Conservation (phyloP, 2,329 filamentous ascomycete genomes). For the Alternaria triticina region DNA sequence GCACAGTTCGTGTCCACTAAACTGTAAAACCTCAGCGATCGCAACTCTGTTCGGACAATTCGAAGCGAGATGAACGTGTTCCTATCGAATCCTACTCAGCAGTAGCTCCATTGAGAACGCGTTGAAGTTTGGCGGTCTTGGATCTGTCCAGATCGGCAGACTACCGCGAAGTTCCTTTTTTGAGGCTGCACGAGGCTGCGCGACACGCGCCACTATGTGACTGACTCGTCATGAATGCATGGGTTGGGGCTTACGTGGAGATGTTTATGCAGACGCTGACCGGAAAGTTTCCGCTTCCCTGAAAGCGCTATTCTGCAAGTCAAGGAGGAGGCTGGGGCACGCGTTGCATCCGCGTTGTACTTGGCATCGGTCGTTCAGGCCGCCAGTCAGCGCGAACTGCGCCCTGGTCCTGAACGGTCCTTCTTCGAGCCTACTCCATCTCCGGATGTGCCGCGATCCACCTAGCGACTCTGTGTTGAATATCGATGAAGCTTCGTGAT, state of each 20-base stretch:
- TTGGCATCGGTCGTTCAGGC: not conserved
- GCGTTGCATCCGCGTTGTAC: not conserved
- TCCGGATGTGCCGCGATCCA: not conserved
- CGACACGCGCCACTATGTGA: not conserved
- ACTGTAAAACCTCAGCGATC: not conserved
- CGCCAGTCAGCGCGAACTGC: not conserved
- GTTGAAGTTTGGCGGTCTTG: not conserved
- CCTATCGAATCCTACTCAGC: not conserved
- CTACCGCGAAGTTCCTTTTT: not conserved
- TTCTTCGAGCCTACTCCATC: not conserved
- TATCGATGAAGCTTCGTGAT: not conserved
- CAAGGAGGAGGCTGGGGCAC: not conserved
- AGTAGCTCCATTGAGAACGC: not conserved
- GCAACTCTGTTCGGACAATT: not conserved
- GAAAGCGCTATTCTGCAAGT: not conserved
- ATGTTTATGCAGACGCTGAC: not conserved
- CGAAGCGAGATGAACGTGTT: not conserved
- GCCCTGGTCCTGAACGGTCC: constrained; percentile 1
- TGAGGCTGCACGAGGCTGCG: not conserved
- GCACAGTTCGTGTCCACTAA: not conserved
- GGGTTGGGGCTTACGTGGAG: not conserved
- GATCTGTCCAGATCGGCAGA: not conserved
- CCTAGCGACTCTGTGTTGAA: not conserved
- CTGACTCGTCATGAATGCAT: not conserved
- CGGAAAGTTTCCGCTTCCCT: not conserved